Base-by-base conservation (phyloP, 2,329 filamentous ascomycete genomes). In the Talaromyces sp. region DNA sequence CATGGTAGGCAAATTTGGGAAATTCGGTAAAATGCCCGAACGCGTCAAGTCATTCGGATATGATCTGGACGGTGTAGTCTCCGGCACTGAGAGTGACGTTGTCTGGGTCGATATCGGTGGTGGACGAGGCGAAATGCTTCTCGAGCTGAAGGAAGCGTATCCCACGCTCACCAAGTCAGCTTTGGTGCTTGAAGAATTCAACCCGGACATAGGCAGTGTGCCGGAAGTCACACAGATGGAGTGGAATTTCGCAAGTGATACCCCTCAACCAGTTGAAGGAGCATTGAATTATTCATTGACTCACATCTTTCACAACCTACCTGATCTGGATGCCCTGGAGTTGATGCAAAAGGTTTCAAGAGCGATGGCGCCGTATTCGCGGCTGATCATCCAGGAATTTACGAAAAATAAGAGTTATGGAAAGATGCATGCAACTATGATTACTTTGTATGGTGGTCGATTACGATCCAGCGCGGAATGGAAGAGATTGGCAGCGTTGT, bases 81-180 rank as follows among this genome's bases (percentile, higher is more conserved):
- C 60, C 2, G 56, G 63, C 6, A 52, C 54, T 2, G 37, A 64
- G 10, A 62, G 57, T 1, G 56, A 63, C 0, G 53, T 65, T 19
- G 63, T 64, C 3, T 68, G 73, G 60, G 71, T 75, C 0, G 73
- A 75, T 53, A 74, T 75, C 11, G 73, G 72, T 1, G 73, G 73
- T 3, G 72, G 72, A 10, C 65, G 67, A 13, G 73, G 73, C 2
- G 69, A 74, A 39, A 63, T 73, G 40, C 66, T 75, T 2, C 65
- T 74, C 3, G 70, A 74, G 50, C 62, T 75, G 40, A 69, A 73
- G 53, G 64, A 65, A n/a, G 64, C 63, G 1, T 74, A 67, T 50
- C 69, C 73, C 0, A 63, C 67, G 11, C 63, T 74, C 1, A 17
- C 46, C 5, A 51, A 64, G 6, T 52, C 64, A 3, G 66, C 69